Conservation (phyloP, 768 basidiomycete species). For the Auriscalpium microsporum region DNA sequence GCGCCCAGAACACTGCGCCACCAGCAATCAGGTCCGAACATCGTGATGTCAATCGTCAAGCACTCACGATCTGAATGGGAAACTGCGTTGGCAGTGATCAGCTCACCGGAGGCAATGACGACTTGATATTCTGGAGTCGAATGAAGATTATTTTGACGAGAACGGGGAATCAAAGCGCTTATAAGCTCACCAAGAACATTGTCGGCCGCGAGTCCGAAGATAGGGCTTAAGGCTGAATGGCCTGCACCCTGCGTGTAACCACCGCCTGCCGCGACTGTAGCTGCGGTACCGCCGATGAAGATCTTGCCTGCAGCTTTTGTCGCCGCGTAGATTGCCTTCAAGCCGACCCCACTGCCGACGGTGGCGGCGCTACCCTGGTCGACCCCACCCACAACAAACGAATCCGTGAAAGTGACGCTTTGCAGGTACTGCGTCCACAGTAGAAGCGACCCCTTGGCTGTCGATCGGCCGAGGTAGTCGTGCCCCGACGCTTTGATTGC, state of each 20-base stretch:
- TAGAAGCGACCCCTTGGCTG: constrained; percentile 32
- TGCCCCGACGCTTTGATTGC: constrained; percentile 29
- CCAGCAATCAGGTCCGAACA: background rate
- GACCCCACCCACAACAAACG: constrained; percentile 9
- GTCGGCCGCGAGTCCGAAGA: constrained; percentile 18
- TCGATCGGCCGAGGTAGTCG: constrained; percentile 38
- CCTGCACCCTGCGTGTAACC: constrained; percentile 20
- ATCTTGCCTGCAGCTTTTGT: constrained; percentile 14
- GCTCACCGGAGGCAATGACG: background rate
- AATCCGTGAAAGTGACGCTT: constrained; percentile 24
- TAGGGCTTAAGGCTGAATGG: constrained; percentile 17
- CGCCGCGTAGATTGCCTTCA: constrained; percentile 12
- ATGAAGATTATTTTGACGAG: background rate
- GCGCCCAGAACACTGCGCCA: background rate
- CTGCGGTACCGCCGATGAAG: constrained; percentile 17
- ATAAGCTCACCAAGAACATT: constrained; percentile 17
- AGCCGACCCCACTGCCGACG: constrained; percentile 16
- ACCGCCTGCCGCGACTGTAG: constrained; percentile 16
- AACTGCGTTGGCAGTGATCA: constrained; percentile 7
- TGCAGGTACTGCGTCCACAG: constrained; percentile 34
- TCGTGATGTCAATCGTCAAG: background rate
- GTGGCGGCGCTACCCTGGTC: constrained; percentile 21
- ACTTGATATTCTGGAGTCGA: constrained; percentile 4
- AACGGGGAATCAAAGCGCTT: too few species aligned
- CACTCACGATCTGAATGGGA: background rate